phyloP scores from a whole-genome alignment of 345 rosid genomes.

The Gossypium mustelinum region DNA sequence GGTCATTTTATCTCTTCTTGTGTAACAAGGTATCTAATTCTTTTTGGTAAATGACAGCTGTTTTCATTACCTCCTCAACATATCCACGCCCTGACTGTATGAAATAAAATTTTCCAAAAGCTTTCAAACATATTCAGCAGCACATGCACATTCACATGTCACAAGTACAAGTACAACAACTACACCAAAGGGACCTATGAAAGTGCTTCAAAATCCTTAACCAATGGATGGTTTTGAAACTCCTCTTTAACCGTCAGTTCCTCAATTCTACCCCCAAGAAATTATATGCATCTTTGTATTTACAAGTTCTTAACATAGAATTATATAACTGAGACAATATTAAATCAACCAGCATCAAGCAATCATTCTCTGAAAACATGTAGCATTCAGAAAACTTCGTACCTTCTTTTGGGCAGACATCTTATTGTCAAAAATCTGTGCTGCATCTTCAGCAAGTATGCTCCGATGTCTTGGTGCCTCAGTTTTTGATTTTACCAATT shows the following conservation, averaged over 20 bases:
- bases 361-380: neutral
- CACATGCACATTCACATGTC: neutral
- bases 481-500: conserved; percentile 70
- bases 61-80: neutral
- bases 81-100: neutral
- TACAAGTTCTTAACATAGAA: neutral
- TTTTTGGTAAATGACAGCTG: neutral
- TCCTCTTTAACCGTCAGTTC: neutral
- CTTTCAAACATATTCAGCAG: neutral
- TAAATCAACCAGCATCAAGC: neutral
- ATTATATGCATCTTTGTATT: neutral
- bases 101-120: neutral
- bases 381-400: conserved; percentile 10
- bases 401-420: conserved; percentile 77
- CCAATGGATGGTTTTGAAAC: neutral
- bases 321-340: neutral
- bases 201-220: neutral
- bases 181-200: neutral
- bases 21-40: neutral
- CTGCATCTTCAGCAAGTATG: conserved; percentile 74
- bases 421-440: conserved; percentile 67
- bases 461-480: conserved; percentile 52
- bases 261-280: neutral
- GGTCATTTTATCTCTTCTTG: neutral
- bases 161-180: neutral